Conservation (phyloP, 1,284 basidiomycete genomes). For the Cerioporus squamosus region DNA sequence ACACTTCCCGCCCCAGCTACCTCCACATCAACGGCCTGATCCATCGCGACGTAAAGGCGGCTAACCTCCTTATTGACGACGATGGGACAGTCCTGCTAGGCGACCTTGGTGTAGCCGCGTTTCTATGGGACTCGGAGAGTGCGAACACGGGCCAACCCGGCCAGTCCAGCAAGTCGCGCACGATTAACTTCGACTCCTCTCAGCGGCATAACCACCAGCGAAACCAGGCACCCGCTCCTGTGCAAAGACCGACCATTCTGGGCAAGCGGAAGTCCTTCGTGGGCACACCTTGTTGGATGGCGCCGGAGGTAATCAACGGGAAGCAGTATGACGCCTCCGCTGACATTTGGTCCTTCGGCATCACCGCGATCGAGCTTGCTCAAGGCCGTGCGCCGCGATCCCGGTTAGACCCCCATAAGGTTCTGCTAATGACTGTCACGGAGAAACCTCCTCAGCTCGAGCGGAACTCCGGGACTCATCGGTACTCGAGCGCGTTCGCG, state of each 20-base stretch:
- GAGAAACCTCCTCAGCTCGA: conserved; percentile 77
- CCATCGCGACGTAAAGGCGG: conserved; percentile 89
- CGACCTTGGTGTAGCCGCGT: conserved; percentile 87
- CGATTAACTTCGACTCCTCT: conserved; percentile 20
- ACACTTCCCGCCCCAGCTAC: conserved; percentile 51
- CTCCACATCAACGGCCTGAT: conserved; percentile 90
- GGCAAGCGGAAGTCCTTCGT: conserved; percentile 87
- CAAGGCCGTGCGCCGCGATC: conserved; percentile 85
- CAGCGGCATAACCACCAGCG: conserved; percentile 12
- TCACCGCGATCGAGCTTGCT: conserved; percentile 85
- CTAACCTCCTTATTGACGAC: conserved; percentile 86
- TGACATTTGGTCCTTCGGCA: conserved; percentile 93
- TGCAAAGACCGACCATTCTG: conserved; percentile 37
- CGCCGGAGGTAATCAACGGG: conserved; percentile 87
- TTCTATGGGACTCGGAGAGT: conserved; percentile 69
- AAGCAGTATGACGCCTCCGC: conserved; percentile 84
- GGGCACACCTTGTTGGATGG: conserved; percentile 96
- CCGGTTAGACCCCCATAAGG: conserved; percentile 73
- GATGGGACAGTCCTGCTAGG: conserved; percentile 89
- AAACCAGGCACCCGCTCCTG: background rate
- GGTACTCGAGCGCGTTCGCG: conserved; percentile 82
- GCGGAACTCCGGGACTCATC: conserved; percentile 71
- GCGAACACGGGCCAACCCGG: conserved; percentile 23
- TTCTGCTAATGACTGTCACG: conserved; percentile 78
- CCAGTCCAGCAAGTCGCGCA: conserved; percentile 27